phyloP scores from a whole-genome alignment of 495 filamentous ascomycete species.

The Barbatosphaeria neglecta region DNA sequence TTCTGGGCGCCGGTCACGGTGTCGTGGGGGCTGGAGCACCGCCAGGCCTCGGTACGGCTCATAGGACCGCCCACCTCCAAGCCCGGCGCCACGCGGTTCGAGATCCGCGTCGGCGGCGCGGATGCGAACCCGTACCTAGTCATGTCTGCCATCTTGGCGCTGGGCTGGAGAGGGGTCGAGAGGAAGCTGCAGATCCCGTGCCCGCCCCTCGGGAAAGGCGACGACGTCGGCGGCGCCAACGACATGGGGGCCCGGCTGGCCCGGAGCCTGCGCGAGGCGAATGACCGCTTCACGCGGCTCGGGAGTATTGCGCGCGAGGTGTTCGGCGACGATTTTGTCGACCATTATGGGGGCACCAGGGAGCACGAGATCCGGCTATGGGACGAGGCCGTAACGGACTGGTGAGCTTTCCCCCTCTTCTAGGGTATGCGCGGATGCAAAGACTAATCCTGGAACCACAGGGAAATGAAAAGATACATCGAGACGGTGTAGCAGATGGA shows the following conservation, averaged over 20 bases:
- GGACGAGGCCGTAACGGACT: constrained; percentile 94
- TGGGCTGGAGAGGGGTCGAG: constrained; percentile 83
- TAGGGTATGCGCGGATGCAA: not conserved
- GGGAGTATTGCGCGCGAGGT: constrained; percentile 82
- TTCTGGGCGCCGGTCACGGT: constrained; percentile 98
- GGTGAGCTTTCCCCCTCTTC: constrained; percentile 38
- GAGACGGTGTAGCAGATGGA: constrained; percentile 63
- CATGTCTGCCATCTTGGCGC: constrained; percentile 70
- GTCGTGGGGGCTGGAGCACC: constrained; percentile 92
- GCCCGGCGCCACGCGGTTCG: constrained; percentile 77
- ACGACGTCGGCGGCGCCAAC: constrained; percentile 57
- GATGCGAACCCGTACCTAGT: constrained; percentile 85
- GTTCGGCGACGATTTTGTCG: constrained; percentile 89
- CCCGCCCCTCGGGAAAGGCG: constrained; percentile 71
- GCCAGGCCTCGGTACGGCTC: constrained; percentile 79
- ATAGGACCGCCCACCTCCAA: constrained; percentile 79
- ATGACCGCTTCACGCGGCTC: constrained; percentile 54
- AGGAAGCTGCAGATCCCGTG: constrained; percentile 75
- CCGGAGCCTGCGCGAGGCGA: constrained; percentile 73
- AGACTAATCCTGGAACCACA: constrained; percentile 14
- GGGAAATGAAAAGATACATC: constrained; percentile 60
- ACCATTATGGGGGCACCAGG: constrained; percentile 86
- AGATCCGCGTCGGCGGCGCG: constrained; percentile 82
- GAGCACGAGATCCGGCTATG: constrained; percentile 84
- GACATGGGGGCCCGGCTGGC: constrained; percentile 66